Evolutionary conservation across 2,329 filamentous ascomycete genomes (phyloP), one percentile per base, ranked within the genome.

Genomic region (Colletotrichum somersetense): DNA sequence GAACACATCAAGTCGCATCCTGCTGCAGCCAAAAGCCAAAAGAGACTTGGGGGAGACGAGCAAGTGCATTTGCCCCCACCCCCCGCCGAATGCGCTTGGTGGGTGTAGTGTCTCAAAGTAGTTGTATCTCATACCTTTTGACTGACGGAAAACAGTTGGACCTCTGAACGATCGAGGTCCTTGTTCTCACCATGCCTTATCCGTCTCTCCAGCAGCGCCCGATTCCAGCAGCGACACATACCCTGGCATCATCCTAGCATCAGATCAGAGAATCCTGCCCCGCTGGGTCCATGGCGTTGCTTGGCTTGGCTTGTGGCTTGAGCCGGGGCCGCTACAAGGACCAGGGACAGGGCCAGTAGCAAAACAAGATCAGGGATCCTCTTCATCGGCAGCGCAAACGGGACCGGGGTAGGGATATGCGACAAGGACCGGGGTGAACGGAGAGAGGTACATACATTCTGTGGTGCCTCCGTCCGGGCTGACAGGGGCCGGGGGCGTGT

Each of bases 221-320:
- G 56, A 66, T 73, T 58, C 62, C 67, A 71, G 44, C 56, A 71
- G 67, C 62, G 50, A 50, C 38, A 50, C 30, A 62, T 46, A 71
- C 44, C 64, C 68, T 71, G 58, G 58, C 66, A 72, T 69, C 69
- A 73, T 73, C 71, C 71, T 73, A 46, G 71, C 62, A 67, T 73
- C 71, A 71, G 71, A 73, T 73, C 67, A 73, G 62, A 71, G 62
- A 65, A 69, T 53, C 56, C 55, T 66, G 61, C 65, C 66, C 70
- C 66, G 35, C 59, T 58, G 40, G 48, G 62, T 38, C 46, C 30
- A 71, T 67, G 62, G 71, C 67, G 62, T 66, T 62, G 71, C 66
- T 70, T 62, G 61, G 71, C 66, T 57, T 71, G 71, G 67, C 42
- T 44, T 53, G 61, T 62, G 71, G 71, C 67, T 66, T 46, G 52